These are phyloP conservation scores for Leccinum subatratum DNA, from an alignment of 1,284 basidiomycete genomes.

Conservation along the genomic window DNA sequence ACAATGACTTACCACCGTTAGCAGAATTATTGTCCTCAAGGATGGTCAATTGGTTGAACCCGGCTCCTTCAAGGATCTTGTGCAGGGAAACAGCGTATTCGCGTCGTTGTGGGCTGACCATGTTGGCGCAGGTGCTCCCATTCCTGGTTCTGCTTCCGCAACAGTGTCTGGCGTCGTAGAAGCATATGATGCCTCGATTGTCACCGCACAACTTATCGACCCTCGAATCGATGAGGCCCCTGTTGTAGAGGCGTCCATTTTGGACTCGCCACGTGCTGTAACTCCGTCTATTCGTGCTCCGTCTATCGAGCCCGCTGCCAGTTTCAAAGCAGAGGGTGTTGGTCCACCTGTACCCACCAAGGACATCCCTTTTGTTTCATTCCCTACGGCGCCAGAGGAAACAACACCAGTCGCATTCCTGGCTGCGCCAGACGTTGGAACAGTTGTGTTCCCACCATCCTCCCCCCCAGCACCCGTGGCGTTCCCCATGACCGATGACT, in stretches of 20 bases:
- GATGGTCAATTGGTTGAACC: slow-evolving; percentile 78
- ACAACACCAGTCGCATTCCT: slow-evolving; percentile 16
- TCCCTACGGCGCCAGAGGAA: slow-evolving; percentile 19
- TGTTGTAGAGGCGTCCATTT: slow-evolving; percentile 7
- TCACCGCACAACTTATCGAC: slow-evolving; percentile 15
- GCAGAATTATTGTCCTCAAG: slow-evolving; percentile 75
- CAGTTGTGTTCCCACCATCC: slow-evolving; percentile 29
- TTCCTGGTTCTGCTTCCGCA: slow-evolving; percentile 29
- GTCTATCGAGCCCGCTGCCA: slow-evolving; percentile 25
- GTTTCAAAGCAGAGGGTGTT: slow-evolving; percentile 23
- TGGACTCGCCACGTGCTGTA: slow-evolving; percentile 20
- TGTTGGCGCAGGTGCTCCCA: slow-evolving; percentile 38
- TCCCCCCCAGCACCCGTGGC: slow-evolving; percentile 32
- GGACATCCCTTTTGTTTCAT: slow-evolving; percentile 16
- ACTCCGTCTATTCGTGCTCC: slow-evolving; percentile 21
- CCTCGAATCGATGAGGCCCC: slow-evolving; percentile 9
- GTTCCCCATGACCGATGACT: slow-evolving; percentile 41
- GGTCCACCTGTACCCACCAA: slow-evolving; percentile 29
- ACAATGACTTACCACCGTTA: slow-evolving; percentile 3
- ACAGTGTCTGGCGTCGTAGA: slow-evolving; percentile 19
- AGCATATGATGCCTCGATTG: slow-evolving; percentile 25
- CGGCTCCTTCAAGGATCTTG: slow-evolving; percentile 70
- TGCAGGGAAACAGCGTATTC: slow-evolving; percentile 65
- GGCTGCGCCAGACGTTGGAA: slow-evolving; percentile 8
- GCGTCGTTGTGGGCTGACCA: slow-evolving; percentile 82